Evolutionary conservation across 257 asterid genomes (phyloP).

Genomic region (Solanum peruvianum): DNA sequence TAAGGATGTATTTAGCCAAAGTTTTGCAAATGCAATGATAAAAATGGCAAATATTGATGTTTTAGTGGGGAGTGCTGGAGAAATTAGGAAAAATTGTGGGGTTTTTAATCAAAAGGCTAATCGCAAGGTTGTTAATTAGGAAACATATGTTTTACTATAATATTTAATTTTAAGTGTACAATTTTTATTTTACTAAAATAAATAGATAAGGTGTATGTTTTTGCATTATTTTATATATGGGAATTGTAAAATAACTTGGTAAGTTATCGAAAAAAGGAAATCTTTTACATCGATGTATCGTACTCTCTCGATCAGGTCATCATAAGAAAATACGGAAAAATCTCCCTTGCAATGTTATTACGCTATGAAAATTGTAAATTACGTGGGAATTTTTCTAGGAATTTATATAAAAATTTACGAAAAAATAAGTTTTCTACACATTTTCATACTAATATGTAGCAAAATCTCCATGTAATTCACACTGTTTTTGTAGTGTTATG

Average conservation of each 20-base stretch:
- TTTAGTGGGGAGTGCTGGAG: conserved; percentile 16
- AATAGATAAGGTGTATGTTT: not conserved
- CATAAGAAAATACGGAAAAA: too few species aligned
- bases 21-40: conserved; percentile 15
- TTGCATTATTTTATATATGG: not conserved
- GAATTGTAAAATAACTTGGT: not conserved
- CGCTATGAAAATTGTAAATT: too few species aligned
- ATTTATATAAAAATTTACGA: too few species aligned
- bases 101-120: not conserved
- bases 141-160: not conserved
- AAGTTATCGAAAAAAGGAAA: not conserved
- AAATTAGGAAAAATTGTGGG: conserved; percentile 21
- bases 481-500: not conserved
- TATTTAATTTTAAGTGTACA: not conserved
- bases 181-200: not conserved
- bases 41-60: conserved; percentile 19
- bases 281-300: too few species aligned
- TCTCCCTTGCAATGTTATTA: not conserved
- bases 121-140: not conserved
- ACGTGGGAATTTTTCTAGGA: too few species aligned
- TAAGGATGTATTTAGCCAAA: not conserved
- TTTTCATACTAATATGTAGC: too few species aligned
- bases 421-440: too few species aligned
- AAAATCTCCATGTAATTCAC: too few species aligned
- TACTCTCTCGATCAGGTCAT: too few species aligned